phyloP scores from a whole-genome alignment of 106 monocot species.

The Platanthera guangdongensis region DNA sequence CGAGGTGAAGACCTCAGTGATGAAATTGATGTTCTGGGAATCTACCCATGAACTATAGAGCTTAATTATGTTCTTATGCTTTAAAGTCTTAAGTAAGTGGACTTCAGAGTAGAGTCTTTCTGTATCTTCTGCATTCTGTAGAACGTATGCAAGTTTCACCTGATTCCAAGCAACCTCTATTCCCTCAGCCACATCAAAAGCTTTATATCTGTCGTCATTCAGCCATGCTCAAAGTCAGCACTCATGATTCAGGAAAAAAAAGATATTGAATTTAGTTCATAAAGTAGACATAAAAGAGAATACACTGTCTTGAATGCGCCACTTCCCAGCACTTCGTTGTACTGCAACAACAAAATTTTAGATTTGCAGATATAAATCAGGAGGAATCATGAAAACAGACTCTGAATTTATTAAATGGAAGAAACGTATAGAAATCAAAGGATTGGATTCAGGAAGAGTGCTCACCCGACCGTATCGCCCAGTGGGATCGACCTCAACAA shows the following conservation, averaged over 20 bases:
- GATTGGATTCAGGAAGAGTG: not conserved
- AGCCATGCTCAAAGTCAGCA: constrained; percentile 1
- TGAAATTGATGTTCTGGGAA: constrained; percentile 43
- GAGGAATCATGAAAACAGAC: not conserved
- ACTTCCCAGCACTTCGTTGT: too few relatives aligned
- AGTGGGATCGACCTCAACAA: constrained; percentile 20
- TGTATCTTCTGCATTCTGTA: constrained; percentile 29
- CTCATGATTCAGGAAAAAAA: not conserved
- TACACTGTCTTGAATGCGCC: too few relatives aligned
- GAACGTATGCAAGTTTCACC: constrained; percentile 43
- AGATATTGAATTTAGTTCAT: not conserved
- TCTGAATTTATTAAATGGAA: not conserved
- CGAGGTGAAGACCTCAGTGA: constrained; percentile 74
- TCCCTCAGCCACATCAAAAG: constrained; percentile 63
- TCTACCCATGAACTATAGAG: constrained; percentile 64
- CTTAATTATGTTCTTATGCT: constrained; percentile 71
- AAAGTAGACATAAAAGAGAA: too few relatives aligned
- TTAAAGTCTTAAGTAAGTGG: constrained; percentile 59
- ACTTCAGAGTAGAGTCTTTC: constrained; percentile 61
- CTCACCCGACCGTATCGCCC: constrained; percentile 22
- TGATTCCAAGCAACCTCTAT: constrained; percentile 87
- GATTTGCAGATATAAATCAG: not conserved
- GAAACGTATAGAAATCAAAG: not conserved
- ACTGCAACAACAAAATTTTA: not conserved
- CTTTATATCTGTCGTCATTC: constrained; percentile 35